Evolutionary conservation across 2,329 filamentous ascomycete genomes (phyloP), one percentile per base, ranked within the genome.

Genomic region (Aureobasidium sp.): DNA sequence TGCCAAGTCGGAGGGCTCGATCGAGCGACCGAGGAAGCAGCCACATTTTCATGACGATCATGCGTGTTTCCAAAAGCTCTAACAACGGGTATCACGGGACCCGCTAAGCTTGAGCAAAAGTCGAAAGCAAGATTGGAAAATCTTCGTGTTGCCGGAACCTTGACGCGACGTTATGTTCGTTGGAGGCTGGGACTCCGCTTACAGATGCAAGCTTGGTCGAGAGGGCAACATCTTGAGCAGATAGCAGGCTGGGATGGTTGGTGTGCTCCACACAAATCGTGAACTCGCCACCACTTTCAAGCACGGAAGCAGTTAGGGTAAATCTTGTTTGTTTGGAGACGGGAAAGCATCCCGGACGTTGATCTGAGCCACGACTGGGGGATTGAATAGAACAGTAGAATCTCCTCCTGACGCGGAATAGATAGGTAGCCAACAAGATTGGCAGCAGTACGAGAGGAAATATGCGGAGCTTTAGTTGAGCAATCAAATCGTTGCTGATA

Each of bases 61-160:
- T 60, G 45, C 40, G 31, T 61, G 42, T 61, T 50, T 37, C 33
- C 24, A 39, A 29, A 53, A 24, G 60, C 19, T 48, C 31, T 58
- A 31, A 39, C 31, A 61, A 61, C 50, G 60, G 60, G 60, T 61
- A 61, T 61, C 50, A 49, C 60, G 60, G 50, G 60, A 61, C 50
- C 60, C 60, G 49, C 49, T 40, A 19, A 61, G 48, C 59, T 52
- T 54, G 37, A 35, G 19, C n/a, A n/a, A 19, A 35, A 42, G 29
- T 40, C 22, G 48, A 61, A 53, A 61, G 39, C 40, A 53, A 24
- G 48, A 53, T 56, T 17, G 17, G 14, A 29, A 40, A 47, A 7
- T 19, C n/a, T 45, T 39, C 35, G 57, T 27, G 17, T 22, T 35
- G 33, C 53, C 40, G 31, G n/a, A 57, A 57, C 53, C 29, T 57